Evolutionary conservation across 371 early-diverging fungal species (phyloP).

Genomic region (Mortierella sp.): DNA sequence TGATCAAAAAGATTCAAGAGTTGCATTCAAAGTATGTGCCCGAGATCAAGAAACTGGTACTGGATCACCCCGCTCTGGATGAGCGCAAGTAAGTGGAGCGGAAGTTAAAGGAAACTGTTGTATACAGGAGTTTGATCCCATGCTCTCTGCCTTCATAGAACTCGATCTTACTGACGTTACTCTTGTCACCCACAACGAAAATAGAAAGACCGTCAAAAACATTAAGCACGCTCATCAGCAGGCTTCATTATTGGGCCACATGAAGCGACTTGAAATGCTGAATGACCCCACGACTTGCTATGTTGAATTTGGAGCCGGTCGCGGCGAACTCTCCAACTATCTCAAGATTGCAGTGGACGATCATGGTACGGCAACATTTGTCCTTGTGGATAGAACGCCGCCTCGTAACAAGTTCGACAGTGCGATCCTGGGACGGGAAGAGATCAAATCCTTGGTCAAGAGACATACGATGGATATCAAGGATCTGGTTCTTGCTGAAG

Average conservation of each 20-base stretch:
- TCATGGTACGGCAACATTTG: slow-evolving; percentile 67
- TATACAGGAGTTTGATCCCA: too few relatives aligned
- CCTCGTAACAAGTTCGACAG: slow-evolving; percentile 74
- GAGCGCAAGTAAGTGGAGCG: slow-evolving; percentile 60
- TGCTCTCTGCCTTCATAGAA: too few relatives aligned
- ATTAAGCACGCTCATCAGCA: slow-evolving; percentile 79
- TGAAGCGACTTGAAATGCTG: slow-evolving; percentile 72
- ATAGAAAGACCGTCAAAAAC: slow-evolving; percentile 58
- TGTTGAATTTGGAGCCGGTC: slow-evolving; percentile 90
- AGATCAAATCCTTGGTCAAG: slow-evolving; percentile 61
- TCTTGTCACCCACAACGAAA: too few relatives aligned
- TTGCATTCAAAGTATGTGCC: slow-evolving; percentile 57
- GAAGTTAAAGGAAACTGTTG: too few relatives aligned
- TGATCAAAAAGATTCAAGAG: slow-evolving; percentile 63
- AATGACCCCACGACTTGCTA: slow-evolving; percentile 66
- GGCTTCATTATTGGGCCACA: slow-evolving; percentile 85
- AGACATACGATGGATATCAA: slow-evolving; percentile 86
- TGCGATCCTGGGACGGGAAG: slow-evolving; percentile 25
- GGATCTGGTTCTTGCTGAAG: slow-evolving; percentile 69
- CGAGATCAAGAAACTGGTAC: slow-evolving; percentile 57
- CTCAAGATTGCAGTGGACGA: slow-evolving; percentile 72
- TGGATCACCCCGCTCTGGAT: slow-evolving; percentile 63
- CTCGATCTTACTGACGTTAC: too few relatives aligned
- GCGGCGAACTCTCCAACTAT: slow-evolving; percentile 71
- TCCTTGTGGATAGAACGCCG: slow-evolving; percentile 83